Conservation (phyloP, 495 filamentous ascomycete genomes). For the Halenospora varia region DNA sequence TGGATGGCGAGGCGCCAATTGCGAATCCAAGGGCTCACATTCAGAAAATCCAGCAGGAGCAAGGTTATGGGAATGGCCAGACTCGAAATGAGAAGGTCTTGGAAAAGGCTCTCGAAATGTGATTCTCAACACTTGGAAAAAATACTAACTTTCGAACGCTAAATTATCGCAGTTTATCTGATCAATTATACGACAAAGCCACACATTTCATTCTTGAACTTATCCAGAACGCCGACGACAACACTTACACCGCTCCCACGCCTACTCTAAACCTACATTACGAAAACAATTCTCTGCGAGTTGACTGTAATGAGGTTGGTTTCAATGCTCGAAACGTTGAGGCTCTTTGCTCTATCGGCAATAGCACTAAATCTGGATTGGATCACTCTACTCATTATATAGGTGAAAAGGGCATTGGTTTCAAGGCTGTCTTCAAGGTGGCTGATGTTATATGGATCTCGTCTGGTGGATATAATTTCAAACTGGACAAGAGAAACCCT, state of each 20-base stretch:
- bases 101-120: too few species aligned
- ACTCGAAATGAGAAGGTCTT: too few species aligned
- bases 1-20: too few species aligned
- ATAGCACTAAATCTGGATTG: conserved; percentile 31
- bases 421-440: conserved; percentile 43
- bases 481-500: conserved; percentile 24
- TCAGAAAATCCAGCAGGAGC: too few species aligned
- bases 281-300: neutral
- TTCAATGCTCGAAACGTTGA: conserved; percentile 32
- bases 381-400: conserved; percentile 22
- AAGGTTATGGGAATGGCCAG: too few species aligned
- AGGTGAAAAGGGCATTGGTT: conserved; percentile 46
- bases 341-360: conserved; percentile 33
- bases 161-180: neutral
- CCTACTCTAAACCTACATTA: conserved; percentile 3
- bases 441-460: conserved; percentile 35
- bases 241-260: conserved; percentile 19
- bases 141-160: too few species aligned
- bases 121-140: too few species aligned
- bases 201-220: conserved; percentile 31
- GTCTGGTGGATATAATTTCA: conserved; percentile 36
- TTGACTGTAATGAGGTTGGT: conserved; percentile 41
- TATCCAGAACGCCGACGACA: conserved; percentile 44
- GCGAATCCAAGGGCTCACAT: too few species aligned
- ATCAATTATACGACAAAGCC: conserved; percentile 1